phyloP scores from a whole-genome alignment of 495 filamentous ascomycete genomes.

The Daldinia concentrica region DNA sequence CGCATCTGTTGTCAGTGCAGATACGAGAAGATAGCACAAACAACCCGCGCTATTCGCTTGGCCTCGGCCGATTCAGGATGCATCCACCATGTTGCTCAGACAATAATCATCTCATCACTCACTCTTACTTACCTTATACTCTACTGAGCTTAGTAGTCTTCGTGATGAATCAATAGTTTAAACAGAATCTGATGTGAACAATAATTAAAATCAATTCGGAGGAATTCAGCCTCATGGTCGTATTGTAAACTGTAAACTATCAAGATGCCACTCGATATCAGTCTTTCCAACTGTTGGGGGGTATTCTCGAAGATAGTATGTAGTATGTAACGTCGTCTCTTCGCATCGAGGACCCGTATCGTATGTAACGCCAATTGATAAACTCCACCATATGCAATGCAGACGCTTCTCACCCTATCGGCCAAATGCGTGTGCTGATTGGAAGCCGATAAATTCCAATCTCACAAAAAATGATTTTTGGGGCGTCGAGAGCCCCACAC shows the following conservation, averaged over 20 bases:
- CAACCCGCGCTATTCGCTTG: slow-evolving; percentile 30
- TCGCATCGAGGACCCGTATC: slow-evolving; percentile 20
- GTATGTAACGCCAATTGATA: slow-evolving; percentile 25
- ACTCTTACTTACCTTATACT: neutral
- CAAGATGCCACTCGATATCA: slow-evolving; percentile 16
- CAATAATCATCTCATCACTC: slow-evolving; percentile 9
- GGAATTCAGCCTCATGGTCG: slow-evolving; percentile 25
- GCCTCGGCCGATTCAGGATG: slow-evolving; percentile 8
- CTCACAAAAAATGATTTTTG: slow-evolving; percentile 13
- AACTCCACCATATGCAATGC: slow-evolving; percentile 38
- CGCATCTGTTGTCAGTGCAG: slow-evolving; percentile 42
- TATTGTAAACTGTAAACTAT: slow-evolving; percentile 17
- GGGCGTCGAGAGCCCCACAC: slow-evolving; percentile 22
- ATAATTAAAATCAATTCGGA: slow-evolving; percentile 9
- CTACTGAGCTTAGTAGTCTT: slow-evolving; percentile 6
- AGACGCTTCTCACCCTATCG: slow-evolving; percentile 29
- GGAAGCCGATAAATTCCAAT: slow-evolving; percentile 12
- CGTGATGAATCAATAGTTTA: slow-evolving; percentile 13
- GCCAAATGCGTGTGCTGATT: slow-evolving; percentile 20
- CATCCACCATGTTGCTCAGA: slow-evolving; percentile 15
- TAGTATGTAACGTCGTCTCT: slow-evolving; percentile 36
- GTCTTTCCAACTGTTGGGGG: slow-evolving; percentile 24
- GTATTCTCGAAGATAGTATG: slow-evolving; percentile 33
- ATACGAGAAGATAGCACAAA: slow-evolving; percentile 35
- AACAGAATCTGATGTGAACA: neutral